These are phyloP conservation scores for Rhamnella rubrinervis DNA, from an alignment of 331 rosid genomes.

Conservation along the genomic window DNA sequence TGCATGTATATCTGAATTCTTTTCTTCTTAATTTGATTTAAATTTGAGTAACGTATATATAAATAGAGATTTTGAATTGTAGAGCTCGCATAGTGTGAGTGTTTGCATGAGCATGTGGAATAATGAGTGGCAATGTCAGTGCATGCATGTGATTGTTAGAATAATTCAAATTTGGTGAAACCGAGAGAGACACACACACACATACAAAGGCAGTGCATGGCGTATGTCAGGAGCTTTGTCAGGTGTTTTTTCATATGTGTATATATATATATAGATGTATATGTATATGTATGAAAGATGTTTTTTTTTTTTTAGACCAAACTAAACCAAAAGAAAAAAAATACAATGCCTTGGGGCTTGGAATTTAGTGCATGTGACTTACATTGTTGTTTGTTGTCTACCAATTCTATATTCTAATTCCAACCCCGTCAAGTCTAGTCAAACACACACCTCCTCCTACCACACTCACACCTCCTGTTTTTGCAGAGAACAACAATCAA, in stretches of 20 bases:
- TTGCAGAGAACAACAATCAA: slow-evolving; percentile 17
- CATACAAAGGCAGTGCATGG: slow-evolving; percentile 44
- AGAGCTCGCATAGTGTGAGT: not conserved
- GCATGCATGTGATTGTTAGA: slow-evolving; percentile 81
- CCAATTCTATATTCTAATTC: not conserved
- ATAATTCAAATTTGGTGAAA: slow-evolving; percentile 46
- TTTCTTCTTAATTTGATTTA: not conserved
- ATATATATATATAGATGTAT: too few species aligned
- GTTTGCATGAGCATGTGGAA: slow-evolving; percentile 87
- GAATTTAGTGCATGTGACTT: slow-evolving; percentile 36
- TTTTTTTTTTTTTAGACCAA: too few species aligned
- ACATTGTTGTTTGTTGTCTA: too few species aligned
- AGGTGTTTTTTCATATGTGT: slow-evolving; percentile 12
- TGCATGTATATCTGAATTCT: not conserved
- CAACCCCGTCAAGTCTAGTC: slow-evolving; percentile 40
- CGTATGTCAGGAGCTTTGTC: slow-evolving; percentile 53
- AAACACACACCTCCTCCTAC: slow-evolving; percentile 11
- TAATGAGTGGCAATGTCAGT: slow-evolving; percentile 84
- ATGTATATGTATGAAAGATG: too few species aligned
- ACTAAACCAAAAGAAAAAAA: slow-evolving; percentile 19
- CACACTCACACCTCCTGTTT: slow-evolving; percentile 2
- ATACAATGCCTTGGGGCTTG: slow-evolving; percentile 36
- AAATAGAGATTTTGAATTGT: slow-evolving; percentile 3
- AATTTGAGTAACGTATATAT: not conserved
- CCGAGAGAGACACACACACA: slow-evolving; percentile 38